A percentile compares a stretch with the other conserved stretches of the same genome.
phyloP scores from a whole-genome alignment of 73 alveolate genomes.

The Tetrahymena thermophila region DNA sequence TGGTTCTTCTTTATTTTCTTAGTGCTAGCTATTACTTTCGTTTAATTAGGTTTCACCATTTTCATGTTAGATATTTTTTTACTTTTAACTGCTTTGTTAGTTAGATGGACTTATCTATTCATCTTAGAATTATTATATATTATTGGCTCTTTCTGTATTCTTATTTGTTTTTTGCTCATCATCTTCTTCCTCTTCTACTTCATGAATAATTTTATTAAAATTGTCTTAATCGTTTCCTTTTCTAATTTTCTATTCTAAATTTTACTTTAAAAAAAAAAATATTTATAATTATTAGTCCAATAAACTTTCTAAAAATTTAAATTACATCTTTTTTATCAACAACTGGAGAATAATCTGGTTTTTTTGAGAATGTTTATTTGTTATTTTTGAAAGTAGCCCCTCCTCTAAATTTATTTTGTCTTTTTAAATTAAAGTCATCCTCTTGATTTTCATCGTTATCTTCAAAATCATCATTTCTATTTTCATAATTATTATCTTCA shows the following conservation, averaged over 20 bases:
- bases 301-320: too few relatives aligned
- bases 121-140: background rate
- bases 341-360: background rate
- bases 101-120: background rate
- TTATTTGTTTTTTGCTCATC: background rate
- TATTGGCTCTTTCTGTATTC: background rate
- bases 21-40: background rate
- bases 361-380: too few relatives aligned
- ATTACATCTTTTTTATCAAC: background rate
- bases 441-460: background rate
- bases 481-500: background rate
- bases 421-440: background rate
- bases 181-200: background rate
- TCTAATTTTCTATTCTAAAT: background rate
- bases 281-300: too few relatives aligned
- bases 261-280: background rate
- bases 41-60: background rate
- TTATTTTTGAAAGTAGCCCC: background rate
- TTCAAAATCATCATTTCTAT: background rate
- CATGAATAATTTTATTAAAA: background rate
- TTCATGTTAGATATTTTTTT: background rate
- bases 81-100: background rate
- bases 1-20: background rate
- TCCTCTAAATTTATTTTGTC: background rate
- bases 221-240: background rate